Percentiles rank a stretch among this genome's conserved stretches.
phyloP scores from a whole-genome alignment of 805 yeast species.

The Zygosaccharomyces lentus region DNA sequence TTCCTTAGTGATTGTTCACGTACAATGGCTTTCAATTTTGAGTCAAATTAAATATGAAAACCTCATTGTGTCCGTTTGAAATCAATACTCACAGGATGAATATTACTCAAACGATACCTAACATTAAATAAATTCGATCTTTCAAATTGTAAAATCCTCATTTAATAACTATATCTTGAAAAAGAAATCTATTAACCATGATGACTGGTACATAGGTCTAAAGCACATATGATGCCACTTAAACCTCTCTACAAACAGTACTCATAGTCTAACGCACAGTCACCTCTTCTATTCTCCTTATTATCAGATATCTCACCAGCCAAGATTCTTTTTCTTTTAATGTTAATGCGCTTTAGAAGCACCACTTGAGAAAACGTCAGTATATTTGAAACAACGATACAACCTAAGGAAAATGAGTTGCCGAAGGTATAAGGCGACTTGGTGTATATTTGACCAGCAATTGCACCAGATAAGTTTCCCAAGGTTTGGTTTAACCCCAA shows the following conservation, averaged over 20 bases:
- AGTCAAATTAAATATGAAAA: no score
- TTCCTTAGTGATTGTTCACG: no score
- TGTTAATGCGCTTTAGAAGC: slow-evolving; percentile 16
- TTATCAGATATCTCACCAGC: slow-evolving; percentile 24
- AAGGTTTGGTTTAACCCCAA: slow-evolving; percentile 42
- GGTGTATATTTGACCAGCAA: slow-evolving; percentile 43
- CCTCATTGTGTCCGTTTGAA: no score
- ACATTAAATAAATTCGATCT: no score
- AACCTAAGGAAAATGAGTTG: slow-evolving; percentile 39
- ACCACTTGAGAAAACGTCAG: slow-evolving; percentile 18
- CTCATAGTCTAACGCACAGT: slow-evolving; percentile 24
- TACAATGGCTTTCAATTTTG: no score
- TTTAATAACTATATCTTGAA: slow-evolving; percentile 4
- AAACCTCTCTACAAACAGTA: slow-evolving; percentile 17
- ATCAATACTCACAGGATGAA: no score
- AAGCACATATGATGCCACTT: no score
- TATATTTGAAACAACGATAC: slow-evolving; percentile 26
- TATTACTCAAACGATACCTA: no score
- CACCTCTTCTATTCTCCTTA: slow-evolving; percentile 23
- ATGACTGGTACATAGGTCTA: no score
- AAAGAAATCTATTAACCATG: neutral
- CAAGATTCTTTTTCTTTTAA: slow-evolving; percentile 16
- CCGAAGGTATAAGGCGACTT: slow-evolving; percentile 40
- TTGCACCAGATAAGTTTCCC: slow-evolving; percentile 45
- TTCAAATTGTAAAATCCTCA: neutral